Evolutionary conservation across 805 yeast genomes (phyloP), one percentile per base, ranked within the genome.

Genomic region (Saccharomycopsis babjevae): DNA sequence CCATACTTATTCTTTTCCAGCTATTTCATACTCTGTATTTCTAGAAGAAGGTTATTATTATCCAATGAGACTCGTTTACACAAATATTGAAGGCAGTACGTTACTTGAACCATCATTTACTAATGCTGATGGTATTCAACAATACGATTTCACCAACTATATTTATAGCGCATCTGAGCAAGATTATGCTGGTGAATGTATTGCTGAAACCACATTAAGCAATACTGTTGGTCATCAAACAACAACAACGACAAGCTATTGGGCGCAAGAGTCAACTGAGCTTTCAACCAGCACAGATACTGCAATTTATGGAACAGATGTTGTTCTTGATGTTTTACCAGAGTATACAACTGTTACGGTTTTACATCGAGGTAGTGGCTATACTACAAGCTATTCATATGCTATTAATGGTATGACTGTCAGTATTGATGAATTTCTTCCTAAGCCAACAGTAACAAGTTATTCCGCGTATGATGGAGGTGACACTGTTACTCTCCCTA

Each of bases 51-150:
- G 74, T 18, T 57, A 59, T 34, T 68, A 66, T 59, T 72, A 72
- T 60, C 75, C 75, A 16, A 58, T 70, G 5, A 67, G 71, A 60
- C 59, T 70, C n/a, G 67, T 68, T 16, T 68, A 60, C 38, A 62
- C 65, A n/a, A 71, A 72, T 56, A 61, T 65, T 50, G 59, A 59
- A 25, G 63, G 61, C 56, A 57, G 43, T 15, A 39, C 18, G 6
- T 39, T 62, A 10, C 57, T 68, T 36, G 60, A 60, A 15, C 61
- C 67, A 25, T 50, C 62, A 4, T 66, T 67, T 50, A 25, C 30
- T 18, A 55, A 46, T 30, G 61, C 63, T 42, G 22, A 30, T 32
- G 61, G 60, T 8, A 30, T 56, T n/a, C 34, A 43, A 4, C 1
- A 28, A 20, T 18, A 59, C 7, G 22, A 18, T 30, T 59, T 59